Base-by-base conservation (phyloP, 2,329 filamentous ascomycete species). In the Calonectria ilicicola region DNA sequence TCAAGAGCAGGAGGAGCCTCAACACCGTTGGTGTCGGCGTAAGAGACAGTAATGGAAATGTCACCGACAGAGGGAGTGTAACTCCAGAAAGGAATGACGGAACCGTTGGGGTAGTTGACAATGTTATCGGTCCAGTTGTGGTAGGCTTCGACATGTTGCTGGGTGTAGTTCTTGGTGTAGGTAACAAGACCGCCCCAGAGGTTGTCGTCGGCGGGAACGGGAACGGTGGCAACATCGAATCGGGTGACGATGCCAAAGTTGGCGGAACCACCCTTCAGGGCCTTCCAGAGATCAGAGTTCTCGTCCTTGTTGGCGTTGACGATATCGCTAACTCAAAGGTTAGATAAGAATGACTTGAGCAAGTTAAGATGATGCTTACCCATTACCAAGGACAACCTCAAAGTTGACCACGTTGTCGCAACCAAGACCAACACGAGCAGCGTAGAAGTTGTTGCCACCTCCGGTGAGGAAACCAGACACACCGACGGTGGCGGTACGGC, bases 261-360 rank as follows among this genome's bases (percentile, higher is more conserved):
- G 64, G 82, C 84, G 5, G 82, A 83, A 19, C 87, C 87, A 4
- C 87, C 87, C 68, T 86, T 85, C 1, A 88, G 80, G 0, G 86
- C 87, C 69, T 82, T 83, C 75, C 81, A 88, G 5, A 89, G 82
- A 42, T 88, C 86, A 0, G 79, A 14, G 65, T 88, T 82, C 5
- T 81, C 71, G 0, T 78, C 47, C 0, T 74, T 74, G 58, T 84
- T 87, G 15, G 83, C 87, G 8, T 85, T 83, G 29, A 87, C 77
- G 19, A 88, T 81, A 0, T 70, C 68, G 3, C 87, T 60, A n/a
- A 21, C 4, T 23, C 7, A 4, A 17, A 17, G n/a, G 53, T 60
- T 27, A 60, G 53, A 38, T 4, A 12, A 17, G 35, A 2, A 23
- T 10, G 2, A 23, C 2, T 23, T 47, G 44, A 5, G 9, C 14